Conservation (phyloP, 2,329 filamentous ascomycete species). For the Colletotrichum navitas region DNA sequence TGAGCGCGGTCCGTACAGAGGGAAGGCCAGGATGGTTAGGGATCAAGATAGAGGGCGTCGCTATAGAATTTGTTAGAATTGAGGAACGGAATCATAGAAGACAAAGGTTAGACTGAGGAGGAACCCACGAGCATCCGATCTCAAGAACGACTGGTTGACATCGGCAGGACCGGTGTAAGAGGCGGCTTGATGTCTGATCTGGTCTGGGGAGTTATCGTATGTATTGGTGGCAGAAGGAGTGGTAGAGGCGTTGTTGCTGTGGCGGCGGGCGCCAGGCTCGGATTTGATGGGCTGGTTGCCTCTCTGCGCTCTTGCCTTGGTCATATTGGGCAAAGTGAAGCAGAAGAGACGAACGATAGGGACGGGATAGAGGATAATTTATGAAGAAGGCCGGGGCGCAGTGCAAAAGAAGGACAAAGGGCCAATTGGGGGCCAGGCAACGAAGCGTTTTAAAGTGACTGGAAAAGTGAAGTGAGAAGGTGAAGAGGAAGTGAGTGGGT, state of each 20-base stretch:
- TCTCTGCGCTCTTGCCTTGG: slow-evolving; percentile 30
- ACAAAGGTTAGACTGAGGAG: not conserved
- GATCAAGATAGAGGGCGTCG: slow-evolving; percentile 53
- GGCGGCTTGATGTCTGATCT: slow-evolving; percentile 7
- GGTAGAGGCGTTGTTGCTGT: not conserved
- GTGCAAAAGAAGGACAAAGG: not conserved
- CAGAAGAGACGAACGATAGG: slow-evolving; percentile 6
- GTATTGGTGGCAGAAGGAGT: slow-evolving; percentile 28
- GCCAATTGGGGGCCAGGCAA: slow-evolving; percentile 1
- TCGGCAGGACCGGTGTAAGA: slow-evolving; percentile 10
- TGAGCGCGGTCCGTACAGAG: slow-evolving; percentile 27
- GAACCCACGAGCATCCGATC: slow-evolving; percentile 57
- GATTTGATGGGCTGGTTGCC: slow-evolving; percentile 28
- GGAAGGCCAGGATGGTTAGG: slow-evolving; percentile 14
- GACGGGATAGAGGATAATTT: not conserved
- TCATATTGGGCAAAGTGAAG: slow-evolving; percentile 24
- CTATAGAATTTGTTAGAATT: slow-evolving; percentile 43
- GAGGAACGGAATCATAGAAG: not conserved
- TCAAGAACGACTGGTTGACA: slow-evolving; percentile 42
- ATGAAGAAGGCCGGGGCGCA: not conserved
- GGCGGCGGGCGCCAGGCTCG: slow-evolving; percentile 20
- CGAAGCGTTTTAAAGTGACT: not conserved
- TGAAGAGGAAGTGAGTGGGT: slow-evolving; percentile 4
- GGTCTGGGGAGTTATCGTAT: slow-evolving; percentile 21
- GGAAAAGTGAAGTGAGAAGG: slow-evolving; percentile 1